A percentile compares a stretch with the other conserved stretches of the same genome.
Conservation (phyloP, 106 monocot genomes). For the Dendrobium huoshanense region DNA sequence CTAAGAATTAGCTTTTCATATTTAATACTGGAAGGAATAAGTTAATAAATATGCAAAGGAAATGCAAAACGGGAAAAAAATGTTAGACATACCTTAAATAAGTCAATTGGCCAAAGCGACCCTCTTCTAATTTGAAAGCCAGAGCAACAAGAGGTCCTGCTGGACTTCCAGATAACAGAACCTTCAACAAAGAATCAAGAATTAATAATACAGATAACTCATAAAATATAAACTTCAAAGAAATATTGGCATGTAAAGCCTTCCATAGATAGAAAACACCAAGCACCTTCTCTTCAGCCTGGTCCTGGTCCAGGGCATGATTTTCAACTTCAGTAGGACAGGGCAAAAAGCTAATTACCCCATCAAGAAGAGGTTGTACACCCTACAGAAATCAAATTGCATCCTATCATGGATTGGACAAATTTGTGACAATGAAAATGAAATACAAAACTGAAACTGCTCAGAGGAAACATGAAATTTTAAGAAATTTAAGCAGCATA, state of each 20-base stretch:
- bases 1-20: not conserved
- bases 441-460: not conserved
- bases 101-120: constrained; percentile 96
- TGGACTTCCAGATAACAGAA: constrained; percentile 76
- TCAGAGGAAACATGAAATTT: not conserved
- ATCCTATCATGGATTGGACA: constrained; percentile 2
- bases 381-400: constrained; percentile 45
- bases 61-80: not conserved
- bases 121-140: constrained; percentile 98
- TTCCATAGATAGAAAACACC: not conserved
- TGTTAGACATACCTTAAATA: constrained; percentile 60
- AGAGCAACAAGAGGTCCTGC: constrained; percentile 84
- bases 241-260: not conserved
- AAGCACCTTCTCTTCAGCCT: constrained; percentile 86
- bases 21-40: not conserved
- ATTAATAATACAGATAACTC: not conserved
- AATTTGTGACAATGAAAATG: constrained; percentile 1
- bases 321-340: constrained; percentile 89
- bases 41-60: not conserved
- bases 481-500: not conserved
- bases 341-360: constrained; percentile 87
- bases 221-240: constrained; percentile 4
- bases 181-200: constrained; percentile 29
- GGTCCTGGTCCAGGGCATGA: constrained; percentile 87
- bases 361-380: constrained; percentile 95